Evolutionary conservation across 208 protist species (phyloP).

Genomic region (Eutreptiella sp.): DNA sequence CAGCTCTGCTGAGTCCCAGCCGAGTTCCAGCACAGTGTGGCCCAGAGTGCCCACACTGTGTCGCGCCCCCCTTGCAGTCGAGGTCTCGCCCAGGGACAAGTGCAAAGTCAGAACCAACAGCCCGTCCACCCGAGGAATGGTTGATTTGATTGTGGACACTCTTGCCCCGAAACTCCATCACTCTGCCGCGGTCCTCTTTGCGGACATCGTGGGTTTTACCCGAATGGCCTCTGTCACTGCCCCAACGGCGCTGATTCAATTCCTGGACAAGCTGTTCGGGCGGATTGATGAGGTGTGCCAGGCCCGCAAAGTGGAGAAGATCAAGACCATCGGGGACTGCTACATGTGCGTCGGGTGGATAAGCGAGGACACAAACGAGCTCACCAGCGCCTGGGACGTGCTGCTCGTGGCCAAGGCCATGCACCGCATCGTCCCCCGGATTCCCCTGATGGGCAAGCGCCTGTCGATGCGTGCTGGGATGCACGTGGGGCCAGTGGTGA

Average conservation of each 20-base stretch:
- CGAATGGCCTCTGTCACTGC: background rate
- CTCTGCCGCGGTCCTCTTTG: conserved; percentile 29
- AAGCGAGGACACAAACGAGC: too few relatives aligned
- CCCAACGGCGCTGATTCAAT: conserved; percentile 12
- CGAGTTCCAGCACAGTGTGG: too few relatives aligned
- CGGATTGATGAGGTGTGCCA: conserved; percentile 23
- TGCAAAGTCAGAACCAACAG: too few relatives aligned
- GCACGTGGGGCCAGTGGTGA: conserved; percentile 32
- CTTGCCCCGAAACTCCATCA: too few relatives aligned
- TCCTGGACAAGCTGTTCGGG: conserved; percentile 21
- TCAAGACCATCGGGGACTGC: conserved; percentile 38
- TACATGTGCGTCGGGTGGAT: conserved; percentile 15
- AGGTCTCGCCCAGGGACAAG: too few relatives aligned
- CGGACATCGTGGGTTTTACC: conserved; percentile 33
- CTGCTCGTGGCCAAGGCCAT: background rate
- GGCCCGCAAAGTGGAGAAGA: conserved; percentile 27
- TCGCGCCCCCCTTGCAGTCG: too few relatives aligned
- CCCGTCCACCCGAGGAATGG: too few relatives aligned
- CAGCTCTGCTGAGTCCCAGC: too few relatives aligned
- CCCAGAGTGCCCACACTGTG: too few relatives aligned
- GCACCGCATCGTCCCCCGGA: too few relatives aligned
- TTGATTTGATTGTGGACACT: too few relatives aligned
- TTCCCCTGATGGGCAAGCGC: too few relatives aligned
- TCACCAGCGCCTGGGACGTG: background rate
- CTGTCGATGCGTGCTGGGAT: conserved; percentile 32